phyloP scores from a whole-genome alignment of 768 basidiomycete species.

The Kwoniella bestiolae region DNA sequence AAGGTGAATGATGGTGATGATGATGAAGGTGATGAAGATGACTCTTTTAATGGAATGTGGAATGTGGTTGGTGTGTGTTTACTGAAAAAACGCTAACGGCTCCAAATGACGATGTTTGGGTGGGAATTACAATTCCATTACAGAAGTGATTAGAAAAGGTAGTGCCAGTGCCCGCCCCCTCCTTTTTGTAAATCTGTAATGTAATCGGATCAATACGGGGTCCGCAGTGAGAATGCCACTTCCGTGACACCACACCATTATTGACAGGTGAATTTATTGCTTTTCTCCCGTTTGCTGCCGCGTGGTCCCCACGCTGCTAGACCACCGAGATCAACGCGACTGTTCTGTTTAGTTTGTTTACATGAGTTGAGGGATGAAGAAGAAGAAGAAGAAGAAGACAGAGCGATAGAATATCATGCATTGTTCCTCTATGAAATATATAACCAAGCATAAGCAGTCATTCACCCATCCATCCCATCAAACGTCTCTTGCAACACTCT shows the following conservation, averaged over 20 bases:
- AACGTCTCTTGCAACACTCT: constrained; percentile 13
- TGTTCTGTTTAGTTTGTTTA: constrained; percentile 23
- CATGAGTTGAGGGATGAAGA: background rate
- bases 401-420: background rate
- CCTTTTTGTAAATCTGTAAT: constrained; percentile 10
- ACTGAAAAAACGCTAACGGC: background rate
- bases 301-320: background rate
- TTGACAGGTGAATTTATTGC: background rate
- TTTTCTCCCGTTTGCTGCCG: constrained; percentile 1
- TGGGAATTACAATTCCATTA: background rate
- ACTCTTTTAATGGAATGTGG: background rate
- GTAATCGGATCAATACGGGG: constrained; percentile 15
- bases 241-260: background rate
- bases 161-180: constrained; percentile 13
- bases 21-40: background rate
- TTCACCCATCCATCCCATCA: background rate
- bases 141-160: constrained; percentile 1
- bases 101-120: constrained; percentile 2
- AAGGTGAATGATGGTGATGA: background rate
- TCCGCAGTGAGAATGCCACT: background rate
- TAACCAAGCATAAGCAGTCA: background rate
- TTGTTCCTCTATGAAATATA: constrained; percentile 7
- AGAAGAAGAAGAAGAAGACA: background rate
- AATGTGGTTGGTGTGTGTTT: background rate
- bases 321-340: constrained; percentile 22